Percentiles rank a stretch among this genome's conserved stretches.
phyloP scores from a whole-genome alignment of 768 basidiomycete genomes.

The Dioszegia hungarica region DNA sequence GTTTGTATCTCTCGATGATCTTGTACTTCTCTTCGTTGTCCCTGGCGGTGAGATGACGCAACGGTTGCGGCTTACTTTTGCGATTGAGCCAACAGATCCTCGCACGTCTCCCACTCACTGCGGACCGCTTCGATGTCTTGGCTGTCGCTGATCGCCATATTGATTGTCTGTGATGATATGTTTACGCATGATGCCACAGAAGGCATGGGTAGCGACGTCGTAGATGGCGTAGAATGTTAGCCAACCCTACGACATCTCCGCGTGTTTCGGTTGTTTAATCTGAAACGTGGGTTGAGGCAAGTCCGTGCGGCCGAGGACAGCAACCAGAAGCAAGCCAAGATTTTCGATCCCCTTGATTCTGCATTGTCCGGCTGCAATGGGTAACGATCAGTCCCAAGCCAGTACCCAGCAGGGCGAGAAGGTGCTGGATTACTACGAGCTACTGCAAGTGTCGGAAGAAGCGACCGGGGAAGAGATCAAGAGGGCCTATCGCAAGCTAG shows the following conservation, averaged over 20 bases:
- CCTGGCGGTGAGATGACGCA: constrained; percentile 3
- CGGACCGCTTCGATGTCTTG: background rate
- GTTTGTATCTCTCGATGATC: constrained; percentile 13
- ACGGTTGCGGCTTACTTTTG: constrained; percentile 4
- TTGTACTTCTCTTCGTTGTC: constrained; percentile 27
- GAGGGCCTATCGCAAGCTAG: constrained; percentile 76
- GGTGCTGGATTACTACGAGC: constrained; percentile 67
- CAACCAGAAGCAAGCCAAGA: too few species aligned
- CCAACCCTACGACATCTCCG: too few species aligned
- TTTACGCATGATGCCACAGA: too few species aligned
- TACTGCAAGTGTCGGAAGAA: constrained; percentile 73
- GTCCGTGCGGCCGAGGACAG: too few species aligned
- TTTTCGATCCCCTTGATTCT: too few species aligned
- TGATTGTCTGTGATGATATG: too few species aligned
- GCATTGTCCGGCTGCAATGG: constrained; percentile 18
- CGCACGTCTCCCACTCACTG: constrained; percentile 1
- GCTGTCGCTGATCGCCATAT: background rate
- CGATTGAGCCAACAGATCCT: constrained; percentile 3
- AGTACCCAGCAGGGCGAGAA: constrained; percentile 5
- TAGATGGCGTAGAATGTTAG: background rate
- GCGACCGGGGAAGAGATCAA: constrained; percentile 86
- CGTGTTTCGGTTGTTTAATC: too few species aligned
- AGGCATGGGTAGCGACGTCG: too few species aligned
- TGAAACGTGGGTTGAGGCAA: background rate
- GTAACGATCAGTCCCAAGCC: constrained; percentile 34